These are phyloP conservation scores for Yarrowia hollandica DNA, from an alignment of 805 yeast species.

Conservation along the genomic window DNA sequence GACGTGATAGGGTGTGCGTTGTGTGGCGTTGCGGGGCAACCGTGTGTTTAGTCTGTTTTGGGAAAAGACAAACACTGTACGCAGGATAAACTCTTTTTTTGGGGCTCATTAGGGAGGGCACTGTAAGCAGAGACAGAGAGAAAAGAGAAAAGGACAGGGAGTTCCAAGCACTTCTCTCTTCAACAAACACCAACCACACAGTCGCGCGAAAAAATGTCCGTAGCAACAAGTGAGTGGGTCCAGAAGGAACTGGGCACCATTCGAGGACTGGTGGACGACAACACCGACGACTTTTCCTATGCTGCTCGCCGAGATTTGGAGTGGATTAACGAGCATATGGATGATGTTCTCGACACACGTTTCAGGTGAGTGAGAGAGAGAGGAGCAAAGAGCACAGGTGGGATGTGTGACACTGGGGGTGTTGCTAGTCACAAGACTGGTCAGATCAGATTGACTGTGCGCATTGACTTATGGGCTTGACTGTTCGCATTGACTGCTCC, in stretches of 20 bases:
- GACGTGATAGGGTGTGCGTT: too few relatives aligned
- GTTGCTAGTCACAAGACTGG: too few relatives aligned
- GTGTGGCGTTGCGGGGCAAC: slow-evolving; percentile 27
- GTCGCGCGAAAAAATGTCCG: slow-evolving; percentile 7
- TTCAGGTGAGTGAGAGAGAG: slow-evolving; percentile 35
- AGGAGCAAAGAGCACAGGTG: too few relatives aligned
- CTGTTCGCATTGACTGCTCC: too few relatives aligned
- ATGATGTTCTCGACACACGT: slow-evolving; percentile 39
- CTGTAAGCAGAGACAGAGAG: too few relatives aligned
- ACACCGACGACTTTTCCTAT: slow-evolving; percentile 46
- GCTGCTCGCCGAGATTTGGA: slow-evolving; percentile 46
- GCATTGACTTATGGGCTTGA: too few relatives aligned
- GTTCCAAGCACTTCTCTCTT: too few relatives aligned
- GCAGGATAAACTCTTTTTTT: too few relatives aligned
- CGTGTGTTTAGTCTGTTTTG: slow-evolving; percentile 20
- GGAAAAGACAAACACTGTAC: slow-evolving; percentile 24
- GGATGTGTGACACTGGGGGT: background rate
- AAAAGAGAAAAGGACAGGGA: too few relatives aligned
- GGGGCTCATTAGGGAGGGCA: too few relatives aligned
- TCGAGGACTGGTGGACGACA: slow-evolving; percentile 44
- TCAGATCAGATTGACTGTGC: too few relatives aligned
- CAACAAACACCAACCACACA: background rate
- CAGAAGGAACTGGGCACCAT: slow-evolving; percentile 48
- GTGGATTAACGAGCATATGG: slow-evolving; percentile 48
- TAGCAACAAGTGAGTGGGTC: slow-evolving; percentile 56